phyloP scores from a whole-genome alignment of 2,329 filamentous ascomycete genomes.

The Cladophialophora yegresii region DNA sequence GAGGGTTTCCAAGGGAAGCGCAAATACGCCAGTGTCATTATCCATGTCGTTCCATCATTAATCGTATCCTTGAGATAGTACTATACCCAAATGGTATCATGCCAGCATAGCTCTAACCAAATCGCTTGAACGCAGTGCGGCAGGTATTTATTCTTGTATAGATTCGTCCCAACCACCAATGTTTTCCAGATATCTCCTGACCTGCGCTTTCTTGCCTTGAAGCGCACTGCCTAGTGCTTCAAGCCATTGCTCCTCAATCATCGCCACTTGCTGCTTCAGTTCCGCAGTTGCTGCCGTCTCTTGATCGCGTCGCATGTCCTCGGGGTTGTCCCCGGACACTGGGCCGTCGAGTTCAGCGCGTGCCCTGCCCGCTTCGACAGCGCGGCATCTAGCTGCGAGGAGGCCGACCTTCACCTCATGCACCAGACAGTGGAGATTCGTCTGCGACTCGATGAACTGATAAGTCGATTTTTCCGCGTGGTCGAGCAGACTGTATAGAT shows the following conservation, averaged over 20 bases:
- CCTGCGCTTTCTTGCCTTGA: slow-evolving; percentile 69
- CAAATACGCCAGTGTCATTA: neutral
- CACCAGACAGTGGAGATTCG: slow-evolving; percentile 81
- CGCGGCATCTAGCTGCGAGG: slow-evolving; percentile 66
- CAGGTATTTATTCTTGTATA: slow-evolving; percentile 16
- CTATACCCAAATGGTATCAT: slow-evolving; percentile 13
- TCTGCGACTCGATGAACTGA: slow-evolving; percentile 95
- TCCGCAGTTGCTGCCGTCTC: slow-evolving; percentile 75
- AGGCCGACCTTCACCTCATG: slow-evolving; percentile 86
- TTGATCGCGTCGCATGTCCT: slow-evolving; percentile 59
- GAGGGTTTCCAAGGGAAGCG: neutral
- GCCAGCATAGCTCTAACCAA: neutral
- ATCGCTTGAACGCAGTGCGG: slow-evolving; percentile 3
- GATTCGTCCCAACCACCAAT: slow-evolving; percentile 85
- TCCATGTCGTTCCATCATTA: slow-evolving; percentile 16
- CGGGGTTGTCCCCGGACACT: slow-evolving; percentile 43
- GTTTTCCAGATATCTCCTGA: slow-evolving; percentile 71
- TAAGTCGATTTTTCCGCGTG: slow-evolving; percentile 92
- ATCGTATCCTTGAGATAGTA: slow-evolving; percentile 6
- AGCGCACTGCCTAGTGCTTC: slow-evolving; percentile 81
- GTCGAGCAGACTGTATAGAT: slow-evolving; percentile 79
- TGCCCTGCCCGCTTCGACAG: slow-evolving; percentile 66
- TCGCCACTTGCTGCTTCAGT: slow-evolving; percentile 86
- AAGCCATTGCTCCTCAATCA: slow-evolving; percentile 88
- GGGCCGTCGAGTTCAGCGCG: slow-evolving; percentile 40